Base-by-base conservation (phyloP, 345 rosid species). In the Bretschneidera sinensis region DNA sequence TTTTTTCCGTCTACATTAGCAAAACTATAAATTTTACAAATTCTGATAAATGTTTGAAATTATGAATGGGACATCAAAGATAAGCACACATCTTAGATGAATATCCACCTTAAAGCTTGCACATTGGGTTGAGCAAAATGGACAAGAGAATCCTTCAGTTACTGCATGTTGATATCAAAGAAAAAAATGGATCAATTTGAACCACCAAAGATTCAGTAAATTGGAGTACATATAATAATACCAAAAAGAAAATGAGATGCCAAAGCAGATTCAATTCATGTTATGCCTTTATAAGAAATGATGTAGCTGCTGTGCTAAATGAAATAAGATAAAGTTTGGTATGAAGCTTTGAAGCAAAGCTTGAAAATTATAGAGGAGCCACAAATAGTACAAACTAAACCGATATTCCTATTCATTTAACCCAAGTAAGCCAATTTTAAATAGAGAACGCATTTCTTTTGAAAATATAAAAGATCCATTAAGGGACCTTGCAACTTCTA, bases 111-210 rank as follows among this genome's bases (percentile, higher is more conserved):
- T 76, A 71, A 86, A 86, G 77, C 83, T 82, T 53, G 79, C 89
- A 74, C 99, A 88, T 71, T 70, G 85, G 76, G 84, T 79, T 71
- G 74, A 74, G 82, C 99, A 95, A 70, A 95, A 91, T 4, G 99
- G 96, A 76, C 97, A 95, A 70, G 95, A 88, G 66, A 75, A 91
- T 67, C 86, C 87, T 71, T 86, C 92, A 68, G 85, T 88, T 65
- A 95, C 99, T 95, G 94, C 88, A 80, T 54, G 35, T 71, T 19
- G 48, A 61, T 43, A 70, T 9, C 53, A 4, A 47, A 48, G 54
- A 24, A 48, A 39, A 39, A 39, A 16, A 20, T 15, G 18, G 48
- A 61, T 34, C 28, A 64, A 11, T 24, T 69, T 69, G 20, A 31
- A 33, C 48, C 22, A 1, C 48, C 16, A 20, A 55, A 31, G 23